Evolutionary conservation across 768 basidiomycete genomes (phyloP).

Genomic region (Pulveroboletus sp.): DNA sequence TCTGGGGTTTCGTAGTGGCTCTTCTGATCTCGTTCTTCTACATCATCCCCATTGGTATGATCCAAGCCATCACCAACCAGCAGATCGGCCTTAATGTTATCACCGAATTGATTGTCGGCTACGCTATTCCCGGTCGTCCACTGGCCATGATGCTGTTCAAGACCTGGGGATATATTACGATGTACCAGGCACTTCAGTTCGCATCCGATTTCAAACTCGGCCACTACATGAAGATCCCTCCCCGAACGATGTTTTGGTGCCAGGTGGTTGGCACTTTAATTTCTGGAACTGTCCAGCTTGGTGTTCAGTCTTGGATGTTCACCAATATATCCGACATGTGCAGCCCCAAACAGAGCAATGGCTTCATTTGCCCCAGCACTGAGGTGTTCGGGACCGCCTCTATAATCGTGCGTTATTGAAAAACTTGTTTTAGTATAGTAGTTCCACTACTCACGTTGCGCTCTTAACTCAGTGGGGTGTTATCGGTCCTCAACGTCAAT

Average conservation of each 20-base stretch:
- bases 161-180: conserved; percentile 63
- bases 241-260: conserved; percentile 61
- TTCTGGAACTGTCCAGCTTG: conserved; percentile 63
- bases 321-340: conserved; percentile 35
- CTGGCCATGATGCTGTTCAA: conserved; percentile 80
- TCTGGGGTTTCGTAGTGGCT: conserved; percentile 42
- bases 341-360: conserved; percentile 17
- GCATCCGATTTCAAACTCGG: conserved; percentile 74
- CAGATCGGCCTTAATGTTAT: conserved; percentile 67
- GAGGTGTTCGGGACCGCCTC: conserved; percentile 50
- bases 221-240: conserved; percentile 68
- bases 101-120: conserved; percentile 68
- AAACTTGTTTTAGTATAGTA: background rate
- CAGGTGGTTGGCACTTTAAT: conserved; percentile 61
- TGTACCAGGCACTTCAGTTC: conserved; percentile 63
- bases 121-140: conserved; percentile 53
- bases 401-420: conserved; percentile 41
- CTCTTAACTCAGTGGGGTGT: conserved; percentile 52
- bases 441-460: background rate
- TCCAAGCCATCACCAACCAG: conserved; percentile 78
- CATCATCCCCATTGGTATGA: conserved; percentile 71
- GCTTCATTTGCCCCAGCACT: conserved; percentile 29
- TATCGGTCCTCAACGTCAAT: conserved; percentile 74
- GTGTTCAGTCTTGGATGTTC: conserved; percentile 59
- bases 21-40: conserved; percentile 52